phyloP scores from a whole-genome alignment of 192 early-diverging fungal species.

The Rhizophagus clarus region DNA sequence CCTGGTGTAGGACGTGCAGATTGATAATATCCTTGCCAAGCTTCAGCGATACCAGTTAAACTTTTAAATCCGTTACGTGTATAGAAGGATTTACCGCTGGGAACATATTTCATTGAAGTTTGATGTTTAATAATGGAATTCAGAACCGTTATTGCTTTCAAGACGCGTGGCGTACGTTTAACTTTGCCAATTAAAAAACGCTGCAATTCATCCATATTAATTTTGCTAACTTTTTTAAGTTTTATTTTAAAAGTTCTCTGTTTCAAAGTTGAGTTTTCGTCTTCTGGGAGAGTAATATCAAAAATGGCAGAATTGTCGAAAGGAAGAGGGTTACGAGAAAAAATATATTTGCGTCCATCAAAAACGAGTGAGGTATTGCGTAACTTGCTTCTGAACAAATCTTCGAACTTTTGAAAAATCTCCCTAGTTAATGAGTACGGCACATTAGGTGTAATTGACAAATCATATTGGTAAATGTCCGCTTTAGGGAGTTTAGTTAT shows the following conservation, averaged over 20 bases:
- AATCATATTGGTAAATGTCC: constrained; percentile 85
- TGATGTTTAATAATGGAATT: constrained; percentile 87
- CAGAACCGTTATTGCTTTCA: constrained; percentile 62
- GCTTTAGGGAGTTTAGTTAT: constrained; percentile 63
- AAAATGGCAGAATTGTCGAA: constrained; percentile 56
- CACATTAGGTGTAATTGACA: constrained; percentile 76
- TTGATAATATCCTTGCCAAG: constrained; percentile 94
- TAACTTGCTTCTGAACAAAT: constrained; percentile 43
- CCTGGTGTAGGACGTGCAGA: constrained; percentile 60
- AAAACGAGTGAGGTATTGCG: constrained; percentile 66
- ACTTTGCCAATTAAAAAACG: constrained; percentile 52
- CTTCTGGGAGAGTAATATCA: constrained; percentile 55
- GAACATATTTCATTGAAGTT: constrained; percentile 76
- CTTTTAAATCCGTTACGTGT: constrained; percentile 59
- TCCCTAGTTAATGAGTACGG: constrained; percentile 73
- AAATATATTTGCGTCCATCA: constrained; percentile 83
- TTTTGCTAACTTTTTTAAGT: constrained; percentile 65
- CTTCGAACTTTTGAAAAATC: constrained; percentile 70
- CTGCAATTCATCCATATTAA: constrained; percentile 64
- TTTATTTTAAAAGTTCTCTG: constrained; percentile 64
- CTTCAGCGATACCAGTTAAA: constrained; percentile 77
- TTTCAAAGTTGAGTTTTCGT: constrained; percentile 29
- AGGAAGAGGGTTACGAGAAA: constrained; percentile 57
- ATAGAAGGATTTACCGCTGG: constrained; percentile 89
- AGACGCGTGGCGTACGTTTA: background rate